These are phyloP conservation scores for Erysiphe neolycopersici DNA, from an alignment of 2,329 filamentous ascomycete genomes.

Conservation along the genomic window DNA sequence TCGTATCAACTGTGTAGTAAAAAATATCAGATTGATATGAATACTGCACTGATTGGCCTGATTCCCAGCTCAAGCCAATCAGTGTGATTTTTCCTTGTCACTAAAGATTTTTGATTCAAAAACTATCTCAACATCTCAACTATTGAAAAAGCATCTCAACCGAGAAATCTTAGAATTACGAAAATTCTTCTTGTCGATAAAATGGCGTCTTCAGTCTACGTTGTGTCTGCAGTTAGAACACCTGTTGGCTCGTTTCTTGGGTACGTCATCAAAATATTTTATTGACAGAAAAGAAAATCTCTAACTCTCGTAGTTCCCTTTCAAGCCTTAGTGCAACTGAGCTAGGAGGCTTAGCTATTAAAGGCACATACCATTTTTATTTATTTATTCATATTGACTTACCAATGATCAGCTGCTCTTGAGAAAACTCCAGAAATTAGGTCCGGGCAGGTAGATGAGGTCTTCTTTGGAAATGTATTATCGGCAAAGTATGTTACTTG, in stretches of 20 bases:
- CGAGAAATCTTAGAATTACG: no score
- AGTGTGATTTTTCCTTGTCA: no score
- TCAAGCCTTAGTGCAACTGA: conserved; percentile 67
- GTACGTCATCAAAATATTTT: conserved; percentile 32
- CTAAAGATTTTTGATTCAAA: no score
- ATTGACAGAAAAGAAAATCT: conserved; percentile 2
- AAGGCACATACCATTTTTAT: conserved; percentile 27
- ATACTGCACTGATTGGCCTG: no score
- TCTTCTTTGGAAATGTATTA: conserved; percentile 95
- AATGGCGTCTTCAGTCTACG: conserved; percentile 79
- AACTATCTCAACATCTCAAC: no score
- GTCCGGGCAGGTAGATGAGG: conserved; percentile 73
- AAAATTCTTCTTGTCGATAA: conserved; percentile 8
- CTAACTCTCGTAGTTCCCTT: conserved; percentile 36
- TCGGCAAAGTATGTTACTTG: conserved; percentile 51
- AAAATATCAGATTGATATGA: no score
- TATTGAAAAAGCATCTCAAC: no score
- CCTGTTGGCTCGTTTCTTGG: conserved; percentile 87
- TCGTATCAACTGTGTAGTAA: no score
- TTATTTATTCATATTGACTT: neutral
- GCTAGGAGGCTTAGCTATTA: conserved; percentile 77
- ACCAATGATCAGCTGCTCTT: conserved; percentile 32
- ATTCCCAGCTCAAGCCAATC: no score
- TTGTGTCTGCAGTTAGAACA: conserved; percentile 74
- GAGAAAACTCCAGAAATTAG: conserved; percentile 69